Conservation (phyloP, 805 yeast species). For the Saccharomycopsis sp. region DNA sequence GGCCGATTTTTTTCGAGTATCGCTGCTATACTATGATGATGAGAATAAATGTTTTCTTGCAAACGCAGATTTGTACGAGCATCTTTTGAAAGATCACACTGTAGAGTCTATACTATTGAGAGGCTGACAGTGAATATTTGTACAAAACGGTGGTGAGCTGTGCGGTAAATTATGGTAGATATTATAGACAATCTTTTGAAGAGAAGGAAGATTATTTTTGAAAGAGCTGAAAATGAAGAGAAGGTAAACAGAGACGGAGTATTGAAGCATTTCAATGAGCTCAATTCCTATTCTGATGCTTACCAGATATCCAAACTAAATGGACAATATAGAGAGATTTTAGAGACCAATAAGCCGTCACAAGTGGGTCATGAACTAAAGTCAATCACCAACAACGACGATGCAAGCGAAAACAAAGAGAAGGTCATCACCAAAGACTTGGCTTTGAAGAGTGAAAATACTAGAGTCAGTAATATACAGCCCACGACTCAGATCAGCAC, state of each 20-base stretch:
- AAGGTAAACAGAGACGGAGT: background rate
- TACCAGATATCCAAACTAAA: constrained; percentile 8
- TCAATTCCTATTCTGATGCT: constrained; percentile 4
- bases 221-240: background rate
- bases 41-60: no score
- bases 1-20: no score
- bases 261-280: background rate
- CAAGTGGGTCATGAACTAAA: background rate
- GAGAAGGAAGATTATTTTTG: constrained; percentile 9
- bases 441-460: constrained; percentile 3
- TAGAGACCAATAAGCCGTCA: background rate
- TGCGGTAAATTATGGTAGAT: constrained; percentile 5
- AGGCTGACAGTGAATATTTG: background rate
- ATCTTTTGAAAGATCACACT: no score
- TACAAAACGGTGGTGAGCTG: no score
- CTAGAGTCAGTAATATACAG: background rate
- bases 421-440: constrained; percentile 4
- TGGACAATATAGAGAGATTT: constrained; percentile 1
- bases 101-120: background rate
- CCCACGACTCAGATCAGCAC: constrained; percentile 20
- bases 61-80: no score
- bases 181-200: constrained; percentile 1
- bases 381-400: background rate
- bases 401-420: background rate
- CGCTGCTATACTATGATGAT: no score